Evolutionary conservation across 192 early-diverging fungal species (phyloP).

Genomic region (Chytriomyces sp.): DNA sequence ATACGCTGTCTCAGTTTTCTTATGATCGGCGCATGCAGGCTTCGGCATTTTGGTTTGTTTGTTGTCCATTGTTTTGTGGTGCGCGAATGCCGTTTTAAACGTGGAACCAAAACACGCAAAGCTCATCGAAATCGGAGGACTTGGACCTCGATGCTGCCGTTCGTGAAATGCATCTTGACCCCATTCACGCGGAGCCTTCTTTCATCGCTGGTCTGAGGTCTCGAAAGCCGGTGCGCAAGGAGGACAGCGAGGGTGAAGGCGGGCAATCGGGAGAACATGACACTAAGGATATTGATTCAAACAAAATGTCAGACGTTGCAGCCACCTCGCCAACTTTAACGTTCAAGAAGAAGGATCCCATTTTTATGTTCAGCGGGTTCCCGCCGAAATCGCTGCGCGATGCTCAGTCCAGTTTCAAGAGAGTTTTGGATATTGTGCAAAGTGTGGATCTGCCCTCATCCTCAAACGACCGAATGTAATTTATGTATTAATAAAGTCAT

Average conservation of each 20-base stretch:
- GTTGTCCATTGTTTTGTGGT: not conserved
- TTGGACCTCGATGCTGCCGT: not conserved
- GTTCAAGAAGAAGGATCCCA: not conserved
- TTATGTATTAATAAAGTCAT: too few relatives aligned
- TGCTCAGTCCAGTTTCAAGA: constrained; percentile 11
- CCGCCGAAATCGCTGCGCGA: constrained; percentile 22
- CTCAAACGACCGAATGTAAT: too few relatives aligned
- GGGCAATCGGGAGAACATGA: not conserved
- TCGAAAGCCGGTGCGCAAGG: not conserved
- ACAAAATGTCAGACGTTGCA: not conserved
- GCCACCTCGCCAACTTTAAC: not conserved
- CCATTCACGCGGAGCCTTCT: not conserved
- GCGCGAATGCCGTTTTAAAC: not conserved
- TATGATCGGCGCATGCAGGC: constrained; percentile 34
- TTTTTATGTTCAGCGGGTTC: constrained; percentile 9
- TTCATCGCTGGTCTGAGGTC: not conserved
- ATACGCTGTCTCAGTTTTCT: not conserved
- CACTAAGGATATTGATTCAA: not conserved
- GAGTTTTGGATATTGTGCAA: not conserved
- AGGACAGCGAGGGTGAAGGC: not conserved
- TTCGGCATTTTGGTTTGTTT: constrained; percentile 13
- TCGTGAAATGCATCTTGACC: not conserved
- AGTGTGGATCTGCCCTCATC: not conserved
- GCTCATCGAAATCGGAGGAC: not conserved
- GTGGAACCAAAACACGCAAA: not conserved